These are phyloP conservation scores for Naganishia liquefaciens DNA, from an alignment of 1,284 basidiomycete species.

Conservation along the genomic window DNA sequence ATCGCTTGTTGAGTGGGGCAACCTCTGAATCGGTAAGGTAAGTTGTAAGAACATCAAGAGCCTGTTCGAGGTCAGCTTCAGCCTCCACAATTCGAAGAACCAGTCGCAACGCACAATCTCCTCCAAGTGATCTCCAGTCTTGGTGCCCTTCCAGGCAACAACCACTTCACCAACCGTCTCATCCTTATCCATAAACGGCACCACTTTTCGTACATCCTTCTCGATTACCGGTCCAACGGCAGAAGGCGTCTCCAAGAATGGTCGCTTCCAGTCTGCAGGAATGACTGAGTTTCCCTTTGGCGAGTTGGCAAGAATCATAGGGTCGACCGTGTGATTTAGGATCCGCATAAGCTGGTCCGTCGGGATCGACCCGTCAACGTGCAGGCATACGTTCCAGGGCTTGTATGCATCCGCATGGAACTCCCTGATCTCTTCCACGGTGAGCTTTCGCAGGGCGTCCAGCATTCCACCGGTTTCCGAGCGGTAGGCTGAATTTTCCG, in stretches of 20 bases:
- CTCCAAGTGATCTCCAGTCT: constrained; percentile 71
- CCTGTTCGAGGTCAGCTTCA: constrained; percentile 55
- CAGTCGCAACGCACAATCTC: constrained; percentile 63
- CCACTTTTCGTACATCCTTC: constrained; percentile 60
- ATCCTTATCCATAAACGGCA: constrained; percentile 98
- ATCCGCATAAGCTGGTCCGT: constrained; percentile 63
- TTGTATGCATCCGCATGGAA: constrained; percentile 92
- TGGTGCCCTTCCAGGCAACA: constrained; percentile 77
- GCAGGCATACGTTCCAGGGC: constrained; percentile 77
- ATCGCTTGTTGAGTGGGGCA: constrained; percentile 89
- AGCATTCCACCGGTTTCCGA: constrained; percentile 97
- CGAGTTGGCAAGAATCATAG: constrained; percentile 72
- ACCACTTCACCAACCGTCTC: constrained; percentile 89
- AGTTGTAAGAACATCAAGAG: constrained; percentile 77
- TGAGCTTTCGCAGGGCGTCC: constrained; percentile 82
- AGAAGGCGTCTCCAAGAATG: constrained; percentile 86
- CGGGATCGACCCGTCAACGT: constrained; percentile 59
- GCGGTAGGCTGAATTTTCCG: constrained; percentile 80
- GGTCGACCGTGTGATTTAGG: constrained; percentile 78
- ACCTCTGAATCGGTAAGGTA: constrained; percentile 89
- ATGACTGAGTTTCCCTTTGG: constrained; percentile 53
- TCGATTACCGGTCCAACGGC: constrained; percentile 64
- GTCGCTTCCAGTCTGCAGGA: constrained; percentile 83
- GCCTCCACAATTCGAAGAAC: background rate
- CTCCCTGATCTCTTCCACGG: constrained; percentile 84